Evolutionary conservation across 176 grass and related monocot genomes (phyloP), one percentile per base, ranked within the genome.

Genomic region (Eleusine indica): DNA sequence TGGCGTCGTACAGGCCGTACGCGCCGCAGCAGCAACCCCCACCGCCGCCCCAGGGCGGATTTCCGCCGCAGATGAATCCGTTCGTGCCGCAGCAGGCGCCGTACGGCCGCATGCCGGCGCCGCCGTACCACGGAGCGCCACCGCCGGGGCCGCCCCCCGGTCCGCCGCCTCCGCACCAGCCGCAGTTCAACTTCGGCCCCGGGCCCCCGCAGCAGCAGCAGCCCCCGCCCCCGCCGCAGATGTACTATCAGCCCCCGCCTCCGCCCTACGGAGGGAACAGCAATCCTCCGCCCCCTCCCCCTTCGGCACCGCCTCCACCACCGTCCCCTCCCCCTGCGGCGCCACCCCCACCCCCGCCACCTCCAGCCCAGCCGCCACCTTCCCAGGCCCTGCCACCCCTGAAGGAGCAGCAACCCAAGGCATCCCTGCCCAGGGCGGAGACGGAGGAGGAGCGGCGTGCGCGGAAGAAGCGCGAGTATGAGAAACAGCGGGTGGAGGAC

Each of bases 1-100:
- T 97, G 94, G 91, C 94, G 44, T 91, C 92, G 71, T 97, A 89
- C 85, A 76, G 91, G 77, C 94, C 94, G 17, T 97, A 89, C 78
- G 66, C 79, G 65, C 82, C 86, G 46, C 83, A 17, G 35, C 78
- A 53, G 78, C 78, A 69, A 30, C 77, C 35, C 21, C 74, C 86
- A 22, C 89, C 80, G 8, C 81, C 81, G 38, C 91, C 63, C 5
- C 90, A 92, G 81, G 80, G 85, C 35, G 67, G 76, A 0, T 85
- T 77, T 37, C 89, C 92, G 49, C 83, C 83, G 61, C 78, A 85
- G 83, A 61, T 89, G 70, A 90, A 90, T 9, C 79, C 73, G 57
- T 86, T 51, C 61, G 67, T 67, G 16, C 82, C 48, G 46, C 84
- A 8, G 86, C 82, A 80, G 73, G 48, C 79, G 18, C 73, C 76